Conservation (phyloP, 352 stramenopile genomes). For the Globisporangium canariense region DNA sequence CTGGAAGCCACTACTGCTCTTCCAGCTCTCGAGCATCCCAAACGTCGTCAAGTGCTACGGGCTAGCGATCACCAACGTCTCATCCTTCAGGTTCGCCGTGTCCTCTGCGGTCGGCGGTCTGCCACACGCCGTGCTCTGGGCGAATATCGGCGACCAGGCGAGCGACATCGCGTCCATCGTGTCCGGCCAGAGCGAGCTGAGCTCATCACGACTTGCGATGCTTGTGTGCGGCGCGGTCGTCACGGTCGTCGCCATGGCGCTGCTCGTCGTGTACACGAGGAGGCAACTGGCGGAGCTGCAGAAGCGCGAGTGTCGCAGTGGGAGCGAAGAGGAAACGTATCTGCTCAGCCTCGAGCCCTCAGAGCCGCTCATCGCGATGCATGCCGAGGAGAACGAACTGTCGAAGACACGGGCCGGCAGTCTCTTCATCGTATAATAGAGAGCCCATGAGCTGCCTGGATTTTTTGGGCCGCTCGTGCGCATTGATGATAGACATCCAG, state of each 20-base stretch:
- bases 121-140: constrained; percentile 67
- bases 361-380: constrained; percentile 14
- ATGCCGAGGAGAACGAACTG: constrained; percentile 16
- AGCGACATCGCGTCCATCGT: constrained; percentile 64
- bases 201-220: constrained; percentile 37
- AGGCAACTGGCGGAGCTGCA: constrained; percentile 56
- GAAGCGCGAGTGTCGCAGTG: constrained; percentile 50
- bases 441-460: background rate
- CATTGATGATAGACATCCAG: constrained; percentile 1
- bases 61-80: constrained; percentile 71
- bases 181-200: constrained; percentile 47
- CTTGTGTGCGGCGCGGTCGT: constrained; percentile 36
- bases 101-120: constrained; percentile 51
- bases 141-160: constrained; percentile 64
- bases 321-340: constrained; percentile 39
- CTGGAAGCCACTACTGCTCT: constrained; percentile 78
- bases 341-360: constrained; percentile 14
- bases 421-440: constrained; percentile 9
- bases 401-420: constrained; percentile 27
- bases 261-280: constrained; percentile 66
- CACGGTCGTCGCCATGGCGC: constrained; percentile 49
- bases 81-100: constrained; percentile 45
- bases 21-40: constrained; percentile 73
- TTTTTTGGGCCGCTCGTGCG: background rate
- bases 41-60: constrained; percentile 82